Conservation (phyloP, 75 land plant species). For the Cunninghamia lanceolata region DNA sequence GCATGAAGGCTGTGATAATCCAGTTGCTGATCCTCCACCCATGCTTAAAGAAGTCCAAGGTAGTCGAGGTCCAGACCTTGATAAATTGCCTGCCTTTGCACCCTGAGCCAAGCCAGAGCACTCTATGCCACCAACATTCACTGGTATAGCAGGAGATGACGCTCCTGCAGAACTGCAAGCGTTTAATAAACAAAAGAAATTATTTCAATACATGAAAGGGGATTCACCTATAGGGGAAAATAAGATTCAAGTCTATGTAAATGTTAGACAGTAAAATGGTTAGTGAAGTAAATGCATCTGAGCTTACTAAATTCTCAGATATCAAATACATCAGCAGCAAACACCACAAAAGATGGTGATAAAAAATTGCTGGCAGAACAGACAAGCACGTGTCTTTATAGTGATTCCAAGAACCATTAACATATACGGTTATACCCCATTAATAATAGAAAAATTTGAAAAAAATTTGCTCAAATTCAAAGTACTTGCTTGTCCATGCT, state of each 20-base stretch:
- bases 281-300: background rate
- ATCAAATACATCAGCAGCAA: background rate
- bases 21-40: constrained; percentile 47
- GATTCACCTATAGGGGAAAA: background rate
- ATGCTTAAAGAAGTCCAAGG: constrained; percentile 56
- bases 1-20: constrained; percentile 56
- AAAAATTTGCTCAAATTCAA: background rate
- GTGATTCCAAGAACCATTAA: background rate
- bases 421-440: background rate
- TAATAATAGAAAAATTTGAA: background rate
- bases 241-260: background rate
- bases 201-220: background rate
- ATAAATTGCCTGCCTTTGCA: constrained; percentile 54
- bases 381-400: background rate
- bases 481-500: background rate
- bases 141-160: constrained; percentile 65
- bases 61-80: constrained; percentile 39
- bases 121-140: constrained; percentile 50
- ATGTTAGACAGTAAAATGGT: background rate
- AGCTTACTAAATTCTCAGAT: background rate
- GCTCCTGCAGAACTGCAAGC: constrained; percentile 82
- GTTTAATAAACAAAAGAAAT: background rate
- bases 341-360: background rate
- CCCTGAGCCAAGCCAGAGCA: constrained; percentile 46
- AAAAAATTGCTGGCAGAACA: background rate